phyloP scores from a whole-genome alignment of 176 grass and related monocot species.

The Miscanthus lutarioriparius region DNA sequence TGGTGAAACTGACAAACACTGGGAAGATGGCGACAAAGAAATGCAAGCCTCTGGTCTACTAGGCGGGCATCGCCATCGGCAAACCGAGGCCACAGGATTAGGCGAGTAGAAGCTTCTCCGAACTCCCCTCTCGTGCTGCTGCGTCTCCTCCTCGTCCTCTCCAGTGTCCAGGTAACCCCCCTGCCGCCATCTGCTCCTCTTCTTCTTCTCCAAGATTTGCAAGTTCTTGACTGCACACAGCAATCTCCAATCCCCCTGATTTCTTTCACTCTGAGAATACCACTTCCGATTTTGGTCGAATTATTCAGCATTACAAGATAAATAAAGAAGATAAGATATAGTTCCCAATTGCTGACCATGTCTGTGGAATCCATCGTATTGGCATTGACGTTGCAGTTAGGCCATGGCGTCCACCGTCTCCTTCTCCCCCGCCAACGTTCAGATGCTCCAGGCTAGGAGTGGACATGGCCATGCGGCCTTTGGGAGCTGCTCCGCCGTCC shows the following conservation, averaged over 20 bases:
- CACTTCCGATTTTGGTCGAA: not conserved
- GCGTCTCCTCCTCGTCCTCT: conserved; percentile 34
- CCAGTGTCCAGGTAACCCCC: conserved; percentile 26
- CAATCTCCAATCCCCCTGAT: not conserved
- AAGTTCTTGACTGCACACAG: not conserved
- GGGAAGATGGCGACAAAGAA: conserved; percentile 25
- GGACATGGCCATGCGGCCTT: conserved; percentile 41
- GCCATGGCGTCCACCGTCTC: conserved; percentile 70
- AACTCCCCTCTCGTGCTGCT: conserved; percentile 6
- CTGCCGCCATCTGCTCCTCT: conserved; percentile 11
- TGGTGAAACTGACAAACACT: not conserved
- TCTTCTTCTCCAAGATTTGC: conserved; percentile 31
- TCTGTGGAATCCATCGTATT: not conserved
- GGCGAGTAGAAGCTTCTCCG: not conserved
- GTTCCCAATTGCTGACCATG: conserved; percentile 22
- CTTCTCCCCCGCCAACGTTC: conserved; percentile 59
- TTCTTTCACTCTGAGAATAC: not conserved
- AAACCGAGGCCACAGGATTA: conserved; percentile 39
- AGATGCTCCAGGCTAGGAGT: conserved; percentile 48
- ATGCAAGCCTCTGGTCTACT: conserved; percentile 21
- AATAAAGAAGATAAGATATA: not conserved
- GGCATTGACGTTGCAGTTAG: conserved; percentile 9
- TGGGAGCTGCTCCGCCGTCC: conserved; percentile 28
- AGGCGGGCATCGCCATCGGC: conserved; percentile 38
- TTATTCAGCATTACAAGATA: not conserved